Percentiles rank a stretch among this genome's conserved stretches.
phyloP scores from a whole-genome alignment of 2,329 filamentous ascomycete genomes.

The Cryphonectria nitschkei region DNA sequence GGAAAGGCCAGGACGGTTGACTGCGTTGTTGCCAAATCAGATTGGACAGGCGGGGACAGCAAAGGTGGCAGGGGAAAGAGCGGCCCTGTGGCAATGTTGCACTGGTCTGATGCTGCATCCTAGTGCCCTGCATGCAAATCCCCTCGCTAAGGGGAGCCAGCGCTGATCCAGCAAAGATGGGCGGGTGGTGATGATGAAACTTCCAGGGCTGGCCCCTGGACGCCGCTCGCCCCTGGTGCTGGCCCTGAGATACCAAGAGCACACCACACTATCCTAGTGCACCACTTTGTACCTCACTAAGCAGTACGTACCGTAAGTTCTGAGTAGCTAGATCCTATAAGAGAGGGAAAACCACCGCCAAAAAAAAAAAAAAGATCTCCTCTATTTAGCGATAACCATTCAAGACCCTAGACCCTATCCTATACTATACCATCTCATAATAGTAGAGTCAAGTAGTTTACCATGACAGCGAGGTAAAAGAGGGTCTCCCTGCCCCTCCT shows the following conservation, averaged over 20 bases:
- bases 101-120: conserved; percentile 22
- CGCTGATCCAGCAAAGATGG: conserved; percentile 20
- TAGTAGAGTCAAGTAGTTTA: not conserved
- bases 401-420: not conserved
- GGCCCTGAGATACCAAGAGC: not conserved
- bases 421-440: not conserved
- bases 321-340: no score
- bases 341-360: no score
- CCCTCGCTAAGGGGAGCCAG: conserved; percentile 25
- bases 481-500: not conserved
- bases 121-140: conserved; percentile 27
- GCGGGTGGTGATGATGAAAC: conserved; percentile 23
- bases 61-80: conserved; percentile 29
- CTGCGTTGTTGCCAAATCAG: conserved; percentile 23
- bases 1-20: conserved; percentile 15
- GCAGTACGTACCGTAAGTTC: no score
- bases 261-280: not conserved
- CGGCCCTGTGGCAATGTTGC: conserved; percentile 31
- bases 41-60: conserved; percentile 24
- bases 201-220: conserved; percentile 28
- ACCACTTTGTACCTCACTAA: not conserved
- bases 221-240: not conserved
- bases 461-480: not conserved
- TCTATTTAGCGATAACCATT: no score
- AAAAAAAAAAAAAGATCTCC: no score